These are phyloP conservation scores for Umbilicus rupestris DNA, from an alignment of 164 flowering plant genomes.

Conservation along the genomic window DNA sequence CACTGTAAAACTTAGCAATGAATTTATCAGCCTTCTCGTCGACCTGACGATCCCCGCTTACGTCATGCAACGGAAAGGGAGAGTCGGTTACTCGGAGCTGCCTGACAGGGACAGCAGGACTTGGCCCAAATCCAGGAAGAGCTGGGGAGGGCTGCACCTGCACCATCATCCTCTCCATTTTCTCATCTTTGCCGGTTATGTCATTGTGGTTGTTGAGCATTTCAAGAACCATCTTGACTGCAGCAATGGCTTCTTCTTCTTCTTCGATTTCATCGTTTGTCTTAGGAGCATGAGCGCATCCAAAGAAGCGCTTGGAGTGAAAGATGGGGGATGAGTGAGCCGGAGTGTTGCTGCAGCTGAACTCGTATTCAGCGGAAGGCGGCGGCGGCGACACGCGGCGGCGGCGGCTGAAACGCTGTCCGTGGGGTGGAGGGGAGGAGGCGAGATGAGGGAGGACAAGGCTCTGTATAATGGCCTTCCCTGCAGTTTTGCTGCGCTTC, in stretches of 20 bases:
- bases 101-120: constrained; percentile 34
- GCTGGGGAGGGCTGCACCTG: constrained; percentile 32
- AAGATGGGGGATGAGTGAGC: constrained; percentile 8
- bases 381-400: constrained; percentile 12
- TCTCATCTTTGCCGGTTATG: too few species aligned
- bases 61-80: constrained; percentile 39
- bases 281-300: constrained; percentile 25
- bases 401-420: constrained; percentile 4
- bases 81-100: constrained; percentile 62
- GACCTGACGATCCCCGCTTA: constrained; percentile 27
- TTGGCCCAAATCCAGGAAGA: too few species aligned
- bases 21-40: constrained; percentile 74
- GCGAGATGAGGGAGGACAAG: too few species aligned
- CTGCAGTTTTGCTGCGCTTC: constrained; percentile 44
- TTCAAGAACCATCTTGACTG: constrained; percentile 30
- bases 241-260: constrained; percentile 16
- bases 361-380: constrained; percentile 35
- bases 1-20: constrained; percentile 53
- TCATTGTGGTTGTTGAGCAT: constrained; percentile 22
- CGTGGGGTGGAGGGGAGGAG: constrained; percentile 16
- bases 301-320: constrained; percentile 21
- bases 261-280: constrained; percentile 16
- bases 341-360: constrained; percentile 63
- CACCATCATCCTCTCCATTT: constrained; percentile 8
- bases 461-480: constrained; percentile 28